Evolutionary conservation across 257 asterid species (phyloP).

Genomic region (Echium plantagineum): DNA sequence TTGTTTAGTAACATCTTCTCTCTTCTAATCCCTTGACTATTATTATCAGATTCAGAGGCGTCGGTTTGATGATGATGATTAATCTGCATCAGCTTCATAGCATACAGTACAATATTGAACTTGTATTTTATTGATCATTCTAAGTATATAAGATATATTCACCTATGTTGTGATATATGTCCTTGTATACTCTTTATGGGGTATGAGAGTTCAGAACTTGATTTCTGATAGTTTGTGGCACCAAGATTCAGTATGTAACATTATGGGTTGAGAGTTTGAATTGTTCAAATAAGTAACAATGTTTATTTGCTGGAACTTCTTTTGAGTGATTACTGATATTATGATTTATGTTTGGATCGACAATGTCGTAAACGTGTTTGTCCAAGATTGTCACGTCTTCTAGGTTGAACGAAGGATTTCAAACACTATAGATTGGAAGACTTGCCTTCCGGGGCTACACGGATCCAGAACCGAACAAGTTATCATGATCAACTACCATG

Average conservation of each 20-base stretch:
- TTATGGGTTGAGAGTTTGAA: neutral
- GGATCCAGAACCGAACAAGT: too few species aligned
- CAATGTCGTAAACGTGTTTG: neutral
- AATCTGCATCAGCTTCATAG: constrained; percentile 13
- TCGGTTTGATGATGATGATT: constrained; percentile 72
- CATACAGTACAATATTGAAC: neutral
- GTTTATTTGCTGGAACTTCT: neutral
- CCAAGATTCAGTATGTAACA: neutral
- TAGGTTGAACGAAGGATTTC: too few species aligned
- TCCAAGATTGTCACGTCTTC: too few species aligned
- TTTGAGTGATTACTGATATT: neutral
- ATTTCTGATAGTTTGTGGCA: neutral
- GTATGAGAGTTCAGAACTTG: neutral
- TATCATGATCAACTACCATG: too few species aligned
- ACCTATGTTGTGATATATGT: neutral
- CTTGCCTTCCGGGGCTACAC: too few species aligned
- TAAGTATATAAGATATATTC: neutral
- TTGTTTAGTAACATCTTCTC: neutral
- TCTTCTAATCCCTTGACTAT: neutral
- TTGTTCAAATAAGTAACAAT: too few species aligned
- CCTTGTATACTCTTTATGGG: neutral
- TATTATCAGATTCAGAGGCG: constrained; percentile 74
- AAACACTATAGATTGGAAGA: too few species aligned
- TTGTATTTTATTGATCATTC: neutral
- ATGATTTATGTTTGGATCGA: neutral